Base-by-base conservation (phyloP, 2,329 filamentous ascomycete species). In the Calycina marina region DNA sequence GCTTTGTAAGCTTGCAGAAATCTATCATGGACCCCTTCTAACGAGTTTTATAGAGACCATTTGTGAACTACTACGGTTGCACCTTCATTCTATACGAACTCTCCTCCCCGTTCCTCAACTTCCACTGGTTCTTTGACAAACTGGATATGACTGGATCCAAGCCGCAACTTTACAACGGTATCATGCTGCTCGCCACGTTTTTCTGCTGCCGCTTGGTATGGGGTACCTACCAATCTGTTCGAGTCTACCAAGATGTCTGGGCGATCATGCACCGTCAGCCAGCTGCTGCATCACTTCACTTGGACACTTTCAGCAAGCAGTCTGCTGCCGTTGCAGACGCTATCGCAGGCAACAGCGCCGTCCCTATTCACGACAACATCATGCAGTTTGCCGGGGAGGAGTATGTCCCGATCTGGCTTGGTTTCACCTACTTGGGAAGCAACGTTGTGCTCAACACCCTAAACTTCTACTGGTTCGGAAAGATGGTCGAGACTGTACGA, bases 111-210 rank as follows among this genome's bases (percentile, higher is more conserved):
- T 86, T 90, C 56, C 66, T 90, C 36, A 92, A 92, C 53, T 69
- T 88, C 51, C 83, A 92, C 62, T 92, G 83, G 83, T 90, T 90
- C 61, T 82, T 80, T 57, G 83, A 92, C 58, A 92, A 92, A 61
- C 61, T 88, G 37, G 68, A 72, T 48, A 74, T 84, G 65, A 90
- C 83, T 0, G 83, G 83, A 20, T 74, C 76, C 13, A 65, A 62
- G 32, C 56, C 72, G 14, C 83, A 90, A 58, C 66, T 86, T 16
- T 74, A 82, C 56, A 90, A 90, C 48, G 82, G 82, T 45, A 63
- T 85, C 39, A 49, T 70, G 35, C 69, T 90, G 3, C 69, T 88
- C 32, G 55, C 62, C 42, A 81, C 69, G 29, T 90, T 90, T 57
- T 85, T 86, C 58, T 68, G 62, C 40, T 80, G 76, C 53, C 79